Conservation (phyloP, 2,329 filamentous ascomycete species). For the Aureobasidium sp. region DNA sequence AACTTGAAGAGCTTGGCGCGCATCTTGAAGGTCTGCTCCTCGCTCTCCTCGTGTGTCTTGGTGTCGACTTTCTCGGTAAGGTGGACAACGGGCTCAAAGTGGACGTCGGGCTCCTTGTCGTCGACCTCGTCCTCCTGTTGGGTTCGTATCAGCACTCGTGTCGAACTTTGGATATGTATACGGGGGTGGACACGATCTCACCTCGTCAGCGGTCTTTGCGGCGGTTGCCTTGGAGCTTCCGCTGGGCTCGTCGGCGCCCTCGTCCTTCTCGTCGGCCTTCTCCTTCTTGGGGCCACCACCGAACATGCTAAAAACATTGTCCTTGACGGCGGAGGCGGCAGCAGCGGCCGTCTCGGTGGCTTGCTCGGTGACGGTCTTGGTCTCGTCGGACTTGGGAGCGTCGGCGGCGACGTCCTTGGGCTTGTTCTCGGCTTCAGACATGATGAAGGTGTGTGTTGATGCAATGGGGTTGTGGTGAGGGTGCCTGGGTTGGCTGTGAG, state of each 20-base stretch:
- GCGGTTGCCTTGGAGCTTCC: slow-evolving; percentile 60
- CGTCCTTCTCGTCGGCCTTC: slow-evolving; percentile 69
- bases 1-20: slow-evolving; percentile 99
- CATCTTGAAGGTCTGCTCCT: slow-evolving; percentile 99
- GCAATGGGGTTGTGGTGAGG: not conserved
- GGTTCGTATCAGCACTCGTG: slow-evolving; percentile 14
- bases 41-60: slow-evolving; percentile 96
- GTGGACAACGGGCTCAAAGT: slow-evolving; percentile 95
- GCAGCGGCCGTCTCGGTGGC: slow-evolving; percentile 30
- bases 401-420: slow-evolving; percentile 10
- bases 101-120: slow-evolving; percentile 65
- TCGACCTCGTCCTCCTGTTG: slow-evolving; percentile 29
- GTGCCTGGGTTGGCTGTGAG: not conserved
- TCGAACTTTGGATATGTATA: not conserved
- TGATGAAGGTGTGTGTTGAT: not conserved
- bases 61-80: slow-evolving; percentile 94
- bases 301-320: slow-evolving; percentile 92
- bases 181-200: slow-evolving; percentile 27
- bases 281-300: slow-evolving; percentile 96
- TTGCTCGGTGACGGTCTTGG: slow-evolving; percentile 16
- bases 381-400: slow-evolving; percentile 10
- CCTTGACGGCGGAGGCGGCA: slow-evolving; percentile 38
- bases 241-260: slow-evolving; percentile 78
- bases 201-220: slow-evolving; percentile 61
- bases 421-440: slow-evolving; percentile 16